Evolutionary conservation across 306 rosid genomes (phyloP), one percentile per base, ranked within the genome.

Genomic region (Malus orientalis): DNA sequence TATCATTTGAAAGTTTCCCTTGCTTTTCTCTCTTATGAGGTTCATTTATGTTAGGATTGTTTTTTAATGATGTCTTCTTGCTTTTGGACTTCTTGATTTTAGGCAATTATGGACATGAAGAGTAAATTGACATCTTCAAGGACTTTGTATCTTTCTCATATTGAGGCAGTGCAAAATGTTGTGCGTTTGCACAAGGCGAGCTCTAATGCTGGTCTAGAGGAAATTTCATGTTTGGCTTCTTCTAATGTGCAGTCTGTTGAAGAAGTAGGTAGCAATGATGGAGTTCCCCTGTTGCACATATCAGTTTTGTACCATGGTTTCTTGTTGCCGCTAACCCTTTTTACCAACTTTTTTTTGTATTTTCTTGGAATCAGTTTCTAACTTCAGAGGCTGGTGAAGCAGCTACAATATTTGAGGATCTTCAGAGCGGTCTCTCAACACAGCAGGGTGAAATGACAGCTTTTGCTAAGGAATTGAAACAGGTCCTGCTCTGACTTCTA

Each of bases 131-230:
- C 86, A 61, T 80, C 84, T 73, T 79, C 91, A 40, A 91, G 91
- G 88, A 70, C 82, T 45, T 74, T 87, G 84, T 93, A 85, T 73
- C 54, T 84, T 60, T 89, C 90, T 71, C 96, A 96, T 76, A 75
- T 89, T 20, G 97, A 96, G 85, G 97, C 89, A 30, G 81, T 88
- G 77, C 94, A 93, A 85, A 96, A 96, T 83, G 96, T 93, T 71
- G 98, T 96, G 74, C 90, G 91, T 73, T 89, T 96, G 86, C 98
- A 93, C 84, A 86, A 78, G 83, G 91, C 99, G 2, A 73, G 70
- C 84, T 93, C 96, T 25, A 84, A 91, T 84, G 93, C 96, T 82
- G 76, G 84, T 49, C 79, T 96, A 59, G 94, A 87, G 79, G 97
- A 96, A 78, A 70, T 96, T 67, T 81, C 88, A 30, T 88, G 91